phyloP scores from a whole-genome alignment of 1,284 basidiomycete genomes.

The Boletus semigastroideus region DNA sequence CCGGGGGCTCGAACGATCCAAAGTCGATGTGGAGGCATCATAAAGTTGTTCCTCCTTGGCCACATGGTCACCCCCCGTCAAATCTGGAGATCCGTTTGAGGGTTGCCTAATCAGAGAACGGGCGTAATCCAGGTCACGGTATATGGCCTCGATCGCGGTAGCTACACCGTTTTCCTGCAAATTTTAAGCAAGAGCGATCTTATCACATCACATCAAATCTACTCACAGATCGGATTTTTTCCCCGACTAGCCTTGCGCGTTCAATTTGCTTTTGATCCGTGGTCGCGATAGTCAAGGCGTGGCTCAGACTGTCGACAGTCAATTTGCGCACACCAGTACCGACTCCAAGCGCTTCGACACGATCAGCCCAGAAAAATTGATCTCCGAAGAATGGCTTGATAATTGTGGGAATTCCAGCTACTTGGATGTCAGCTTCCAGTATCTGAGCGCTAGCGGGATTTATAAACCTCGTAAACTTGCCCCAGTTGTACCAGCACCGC shows the following conservation, averaged over 20 bases:
- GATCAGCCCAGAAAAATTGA: conserved; percentile 96
- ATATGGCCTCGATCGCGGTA: conserved; percentile 88
- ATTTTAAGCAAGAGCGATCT: conserved; percentile 8
- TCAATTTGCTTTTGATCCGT: conserved; percentile 86
- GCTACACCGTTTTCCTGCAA: conserved; percentile 84
- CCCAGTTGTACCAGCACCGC: conserved; percentile 94
- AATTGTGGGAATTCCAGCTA: conserved; percentile 92
- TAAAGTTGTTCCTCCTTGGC: conserved; percentile 39
- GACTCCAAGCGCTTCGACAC: conserved; percentile 90
- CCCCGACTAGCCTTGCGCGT: conserved; percentile 79
- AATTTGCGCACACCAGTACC: conserved; percentile 85
- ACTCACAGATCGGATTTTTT: conserved; percentile 77
- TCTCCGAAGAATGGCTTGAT: conserved; percentile 98
- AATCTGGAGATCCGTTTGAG: conserved; percentile 36
- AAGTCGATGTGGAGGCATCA: conserved; percentile 31
- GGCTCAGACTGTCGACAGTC: conserved; percentile 72
- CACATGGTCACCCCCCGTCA: conserved; percentile 42
- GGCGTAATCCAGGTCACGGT: conserved; percentile 89
- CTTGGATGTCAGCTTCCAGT: conserved; percentile 6
- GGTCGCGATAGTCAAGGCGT: conserved; percentile 80
- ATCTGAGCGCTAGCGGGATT: not conserved
- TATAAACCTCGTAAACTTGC: conserved; percentile 82
- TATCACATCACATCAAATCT: not conserved
- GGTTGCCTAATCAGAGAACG: conserved; percentile 73
- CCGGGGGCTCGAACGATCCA: conserved; percentile 37